Evolutionary conservation across 352 stramenopile genomes (phyloP), one percentile per base, ranked within the genome.

Genomic region (Pythium vanterpoolii): DNA sequence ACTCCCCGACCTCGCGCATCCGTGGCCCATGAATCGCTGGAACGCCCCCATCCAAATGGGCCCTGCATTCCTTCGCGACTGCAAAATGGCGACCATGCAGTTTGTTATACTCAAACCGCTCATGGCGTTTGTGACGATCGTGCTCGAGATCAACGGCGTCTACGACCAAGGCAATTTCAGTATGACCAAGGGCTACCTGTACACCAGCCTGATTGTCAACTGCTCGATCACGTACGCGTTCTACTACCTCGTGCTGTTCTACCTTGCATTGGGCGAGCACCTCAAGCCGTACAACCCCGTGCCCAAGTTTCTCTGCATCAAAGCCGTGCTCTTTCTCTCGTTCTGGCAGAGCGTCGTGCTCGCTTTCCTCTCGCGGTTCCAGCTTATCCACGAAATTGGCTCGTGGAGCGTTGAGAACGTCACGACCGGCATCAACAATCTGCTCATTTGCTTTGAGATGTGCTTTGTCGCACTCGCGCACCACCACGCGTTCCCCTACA

Each of bases 371-470:
- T 93, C 86, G 27, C 80, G 84, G 4, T 90, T 97, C 60, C 69
- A 93, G 53, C 87, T 96, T 48, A 93, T 97, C 39, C 89, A 96
- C 55, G 75, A 96, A 34, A 74, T 97, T n/a, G 89, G 90, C 19
- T 89, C 79, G 0, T 98, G 92, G 92, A 98, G 86, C 31, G 85
- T 95, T 1, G 93, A 98, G 69, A 96, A 98, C 69, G 93, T 99
- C 55, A 96, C 93, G 7, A 98, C 96, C 48, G 96, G 93, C 51
- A 90, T 99, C 51, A 96, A 99, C 70, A 99, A 99, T 68, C 89
- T 99, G 60, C 86, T 99, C 26, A 98, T 99, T 72, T 99, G 97
- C 77, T 89, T 99, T 45, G 97, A 99, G 77, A 99, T 99, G 97
- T 93, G 98, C 47, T 85, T 98, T 36, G 97, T 98, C 33, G 86